Evolutionary conservation across 345 rosid genomes (phyloP).

Genomic region (Euphorbia pulcherrima): DNA sequence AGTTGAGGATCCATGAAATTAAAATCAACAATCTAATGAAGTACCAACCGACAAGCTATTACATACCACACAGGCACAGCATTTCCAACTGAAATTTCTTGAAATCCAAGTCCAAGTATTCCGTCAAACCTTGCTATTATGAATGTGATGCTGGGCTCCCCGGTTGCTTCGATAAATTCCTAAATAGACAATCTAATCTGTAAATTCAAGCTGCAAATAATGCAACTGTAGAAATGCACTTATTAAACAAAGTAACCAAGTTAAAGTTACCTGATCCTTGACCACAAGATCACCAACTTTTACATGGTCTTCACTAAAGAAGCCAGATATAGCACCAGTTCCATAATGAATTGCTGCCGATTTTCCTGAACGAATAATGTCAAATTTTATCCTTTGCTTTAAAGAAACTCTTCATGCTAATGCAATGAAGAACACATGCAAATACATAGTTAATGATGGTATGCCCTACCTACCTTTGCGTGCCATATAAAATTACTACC

Average conservation of each 20-base stretch:
- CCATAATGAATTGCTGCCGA: conserved; percentile 79
- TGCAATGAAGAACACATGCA: neutral
- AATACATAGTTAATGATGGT: neutral
- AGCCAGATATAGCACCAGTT: conserved; percentile 65
- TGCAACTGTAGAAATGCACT: neutral
- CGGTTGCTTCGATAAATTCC: conserved; percentile 93
- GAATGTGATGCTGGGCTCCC: conserved; percentile 75
- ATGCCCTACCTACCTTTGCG: neutral
- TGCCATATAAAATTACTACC: neutral
- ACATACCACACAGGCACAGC: conserved; percentile 78
- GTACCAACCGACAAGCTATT: neutral
- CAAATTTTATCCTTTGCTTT: neutral
- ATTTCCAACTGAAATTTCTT: conserved; percentile 83
- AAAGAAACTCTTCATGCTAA: neutral
- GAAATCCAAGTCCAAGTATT: conserved; percentile 87
- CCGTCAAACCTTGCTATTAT: conserved; percentile 90
- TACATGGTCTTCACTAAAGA: conserved; percentile 73
- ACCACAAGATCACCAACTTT: conserved; percentile 70
- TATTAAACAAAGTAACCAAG: conserved; percentile 6
- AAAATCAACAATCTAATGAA: neutral
- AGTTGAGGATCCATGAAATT: neutral
- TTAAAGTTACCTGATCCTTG: conserved; percentile 53
- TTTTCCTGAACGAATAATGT: conserved; percentile 44
- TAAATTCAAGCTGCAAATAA: conserved; percentile 2
- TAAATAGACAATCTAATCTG: conserved; percentile 18